Evolutionary conservation across 23 red algal species (phyloP), one percentile per base, ranked within the genome.

Genomic region (Agarophyton chilense): DNA sequence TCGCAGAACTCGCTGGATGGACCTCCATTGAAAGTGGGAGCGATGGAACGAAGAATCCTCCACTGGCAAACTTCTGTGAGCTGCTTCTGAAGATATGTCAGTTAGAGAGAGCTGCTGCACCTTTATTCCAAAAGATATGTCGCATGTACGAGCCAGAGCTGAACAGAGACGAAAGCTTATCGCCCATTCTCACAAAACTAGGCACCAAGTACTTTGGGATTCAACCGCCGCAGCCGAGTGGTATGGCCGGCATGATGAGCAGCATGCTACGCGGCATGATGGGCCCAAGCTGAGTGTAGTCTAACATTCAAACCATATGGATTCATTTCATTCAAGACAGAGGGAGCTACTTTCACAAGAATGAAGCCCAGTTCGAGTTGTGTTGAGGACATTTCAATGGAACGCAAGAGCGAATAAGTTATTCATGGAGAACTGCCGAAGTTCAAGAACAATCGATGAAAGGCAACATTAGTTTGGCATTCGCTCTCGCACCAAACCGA

Each of bases 1-100:
- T 72, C 46, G 43, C 61, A 4, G n/a, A 65, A 26, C 63, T 87
- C 33, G 45, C 55, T 1, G 82, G 82, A 28, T 87, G 82, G 82
- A 44, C 61, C 58, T 87, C 82, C 33, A 63, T 73, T 26, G 82
- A 73, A 32, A 25, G 7, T 58, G 47, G 44, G n/a, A 17, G 55
- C 9, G 18, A 39, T 12, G 60, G 60, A 4, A 61, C 25, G 6
- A 25, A 81, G 2, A 45, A 36, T 3, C 82, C 82, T n/a, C 82
- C 82, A n/a, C 61, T 87, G 3, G 82, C 35, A 36, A 87, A 87
- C 64, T 87, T 87, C 36, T 87, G 82, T 46, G 82, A 87, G 38
- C 82, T 87, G 2, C 36, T 87, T 41, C 39, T 87, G 13, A 87
- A 87, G 50, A 33, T 87, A 33, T 73, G 64, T 58, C 82, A 57